These are phyloP conservation scores for Glycine tomentella DNA, from an alignment of 306 rosid genomes.

Conservation along the genomic window DNA sequence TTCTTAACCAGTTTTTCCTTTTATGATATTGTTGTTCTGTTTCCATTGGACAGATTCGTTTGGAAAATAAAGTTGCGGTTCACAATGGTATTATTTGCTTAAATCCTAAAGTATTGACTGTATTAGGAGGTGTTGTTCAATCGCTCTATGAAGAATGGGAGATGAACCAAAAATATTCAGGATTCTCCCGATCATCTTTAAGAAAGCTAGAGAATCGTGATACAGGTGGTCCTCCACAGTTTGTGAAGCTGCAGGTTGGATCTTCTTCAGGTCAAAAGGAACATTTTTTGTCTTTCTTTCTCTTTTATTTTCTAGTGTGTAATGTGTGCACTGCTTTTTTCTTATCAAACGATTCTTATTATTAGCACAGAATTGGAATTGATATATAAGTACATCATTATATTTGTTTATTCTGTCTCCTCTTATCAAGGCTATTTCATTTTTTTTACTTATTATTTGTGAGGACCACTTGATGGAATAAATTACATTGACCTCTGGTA, in stretches of 20 bases:
- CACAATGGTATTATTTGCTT: slow-evolving; percentile 75
- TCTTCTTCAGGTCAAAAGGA: slow-evolving; percentile 53
- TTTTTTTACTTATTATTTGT: slow-evolving; percentile 7
- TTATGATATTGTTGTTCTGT: slow-evolving; percentile 30
- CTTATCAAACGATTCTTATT: slow-evolving; percentile 25
- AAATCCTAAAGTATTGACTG: slow-evolving; percentile 66
- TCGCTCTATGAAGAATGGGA: slow-evolving; percentile 93
- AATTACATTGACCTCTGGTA: slow-evolving; percentile 1
- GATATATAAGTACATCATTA: not conserved
- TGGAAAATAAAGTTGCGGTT: slow-evolving; percentile 74
- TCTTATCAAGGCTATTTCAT: not conserved
- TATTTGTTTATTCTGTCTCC: not conserved
- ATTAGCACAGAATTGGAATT: slow-evolving; percentile 7
- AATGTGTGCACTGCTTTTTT: not conserved
- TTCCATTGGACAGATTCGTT: slow-evolving; percentile 69
- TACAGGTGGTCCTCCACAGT: slow-evolving; percentile 83
- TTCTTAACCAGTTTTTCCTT: slow-evolving; percentile 12
- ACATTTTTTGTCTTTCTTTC: not conserved
- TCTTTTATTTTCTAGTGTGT: slow-evolving; percentile 17
- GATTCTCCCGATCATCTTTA: slow-evolving; percentile 72
- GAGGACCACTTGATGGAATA: slow-evolving; percentile 15
- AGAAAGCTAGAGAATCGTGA: slow-evolving; percentile 66
- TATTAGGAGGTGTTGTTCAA: slow-evolving; percentile 87
- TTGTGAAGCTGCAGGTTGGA: slow-evolving; percentile 92
- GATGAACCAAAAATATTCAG: slow-evolving; percentile 85